Evolutionary conservation across 2,329 filamentous ascomycete genomes (phyloP).

Genomic region (Alternaria dauci): DNA sequence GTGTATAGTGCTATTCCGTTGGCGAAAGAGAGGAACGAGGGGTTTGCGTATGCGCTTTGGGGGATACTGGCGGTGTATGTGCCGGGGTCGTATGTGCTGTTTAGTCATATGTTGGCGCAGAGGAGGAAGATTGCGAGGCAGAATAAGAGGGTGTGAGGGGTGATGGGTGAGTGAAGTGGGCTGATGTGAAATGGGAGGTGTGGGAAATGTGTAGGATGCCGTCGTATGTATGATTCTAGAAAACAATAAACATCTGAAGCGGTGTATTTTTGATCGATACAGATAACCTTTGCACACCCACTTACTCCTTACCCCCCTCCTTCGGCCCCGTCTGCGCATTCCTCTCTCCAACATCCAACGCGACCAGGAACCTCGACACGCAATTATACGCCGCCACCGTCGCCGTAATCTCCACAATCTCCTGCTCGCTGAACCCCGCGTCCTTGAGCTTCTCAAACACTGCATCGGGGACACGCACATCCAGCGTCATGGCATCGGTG

Average conservation of each 20-base stretch:
- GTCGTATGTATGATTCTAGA: not conserved
- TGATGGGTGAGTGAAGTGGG: no score
- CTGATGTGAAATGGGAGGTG: not conserved
- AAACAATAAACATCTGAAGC: not conserved
- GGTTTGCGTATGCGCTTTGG: constrained; percentile 68
- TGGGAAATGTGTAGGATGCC: fast-evolving
- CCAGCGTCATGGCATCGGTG: constrained; percentile 83
- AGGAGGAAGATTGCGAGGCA: constrained; percentile 70
- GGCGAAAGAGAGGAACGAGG: constrained; percentile 60
- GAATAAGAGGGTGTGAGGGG: not conserved
- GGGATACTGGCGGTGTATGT: constrained; percentile 77
- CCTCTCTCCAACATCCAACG: constrained; percentile 70
- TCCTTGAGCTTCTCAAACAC: constrained; percentile 71
- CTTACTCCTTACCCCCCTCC: constrained; percentile 24
- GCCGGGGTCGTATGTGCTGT: constrained; percentile 83
- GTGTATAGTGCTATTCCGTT: constrained; percentile 75
- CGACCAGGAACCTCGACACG: constrained; percentile 83
- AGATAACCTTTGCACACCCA: not conserved
- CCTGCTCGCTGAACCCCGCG: constrained; percentile 68
- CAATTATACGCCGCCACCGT: constrained; percentile 85
- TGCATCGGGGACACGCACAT: constrained; percentile 72
- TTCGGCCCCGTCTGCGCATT: constrained; percentile 39
- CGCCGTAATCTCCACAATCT: constrained; percentile 82
- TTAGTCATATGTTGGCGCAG: constrained; percentile 95
- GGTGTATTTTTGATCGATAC: not conserved